These are phyloP conservation scores for Fusarium pseudograminearum DNA, from an alignment of 2,329 filamentous ascomycete species.

Conservation along the genomic window DNA sequence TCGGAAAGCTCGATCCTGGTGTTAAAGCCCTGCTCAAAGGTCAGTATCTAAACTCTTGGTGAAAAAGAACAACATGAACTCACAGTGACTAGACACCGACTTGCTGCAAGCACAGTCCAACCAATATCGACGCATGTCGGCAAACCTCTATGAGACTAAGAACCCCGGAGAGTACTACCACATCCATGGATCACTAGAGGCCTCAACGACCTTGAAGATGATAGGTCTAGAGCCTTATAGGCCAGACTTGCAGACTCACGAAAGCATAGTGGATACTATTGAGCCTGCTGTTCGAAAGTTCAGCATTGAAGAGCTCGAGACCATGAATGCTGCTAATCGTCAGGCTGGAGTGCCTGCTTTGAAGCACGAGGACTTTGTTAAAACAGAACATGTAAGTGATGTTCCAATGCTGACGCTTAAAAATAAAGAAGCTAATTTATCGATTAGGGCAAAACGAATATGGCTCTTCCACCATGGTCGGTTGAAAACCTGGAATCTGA, in stretches of 20 bases:
- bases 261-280: slow-evolving; percentile 69
- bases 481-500: slow-evolving; percentile 63
- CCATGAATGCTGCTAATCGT: slow-evolving; percentile 64
- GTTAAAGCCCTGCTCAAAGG: slow-evolving; percentile 52
- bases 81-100: slow-evolving; percentile 71
- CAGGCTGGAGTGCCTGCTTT: slow-evolving; percentile 72
- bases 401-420: rapidly evolving
- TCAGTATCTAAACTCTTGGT: slow-evolving; percentile 2
- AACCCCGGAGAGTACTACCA: slow-evolving; percentile 77
- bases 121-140: slow-evolving; percentile 77
- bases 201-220: slow-evolving; percentile 76
- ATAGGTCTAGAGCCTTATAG: slow-evolving; percentile 73
- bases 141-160: slow-evolving; percentile 77
- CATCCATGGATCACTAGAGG: slow-evolving; percentile 80
- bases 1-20: slow-evolving; percentile 54
- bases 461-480: slow-evolving; percentile 59
- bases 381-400: slow-evolving; percentile 59
- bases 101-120: slow-evolving; percentile 77
- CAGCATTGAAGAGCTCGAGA: slow-evolving; percentile 67
- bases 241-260: slow-evolving; percentile 71
- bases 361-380: slow-evolving; percentile 69
- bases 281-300: slow-evolving; percentile 69
- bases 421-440: not conserved
- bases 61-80: not conserved
- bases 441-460: slow-evolving; percentile 59